Evolutionary conservation across 2,329 filamentous ascomycete genomes (phyloP).

Genomic region (Cladosporium sp.): DNA sequence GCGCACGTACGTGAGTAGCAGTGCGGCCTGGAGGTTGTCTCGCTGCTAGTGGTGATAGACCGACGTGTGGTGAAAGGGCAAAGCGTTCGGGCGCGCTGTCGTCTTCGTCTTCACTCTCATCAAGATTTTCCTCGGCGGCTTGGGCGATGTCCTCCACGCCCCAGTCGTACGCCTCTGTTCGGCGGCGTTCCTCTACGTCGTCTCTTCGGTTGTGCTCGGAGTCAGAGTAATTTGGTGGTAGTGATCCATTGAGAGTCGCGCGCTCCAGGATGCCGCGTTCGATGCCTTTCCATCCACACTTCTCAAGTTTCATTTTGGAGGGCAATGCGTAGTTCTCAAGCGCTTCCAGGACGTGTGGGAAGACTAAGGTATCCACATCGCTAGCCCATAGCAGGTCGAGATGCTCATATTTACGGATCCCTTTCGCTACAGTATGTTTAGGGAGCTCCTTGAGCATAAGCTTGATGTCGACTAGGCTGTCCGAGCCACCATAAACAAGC

Average conservation of each 20-base stretch:
- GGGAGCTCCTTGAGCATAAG: constrained; percentile 90
- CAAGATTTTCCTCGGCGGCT: constrained; percentile 29
- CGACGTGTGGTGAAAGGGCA: constrained; percentile 10
- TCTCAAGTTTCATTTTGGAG: constrained; percentile 27
- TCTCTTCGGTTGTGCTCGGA: constrained; percentile 25
- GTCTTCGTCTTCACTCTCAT: constrained; percentile 32
- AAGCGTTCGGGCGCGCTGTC: constrained; percentile 23
- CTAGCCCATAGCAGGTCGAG: constrained; percentile 93
- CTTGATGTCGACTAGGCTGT: constrained; percentile 90
- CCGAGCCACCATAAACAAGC: constrained; percentile 87
- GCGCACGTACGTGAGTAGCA: constrained; percentile 13
- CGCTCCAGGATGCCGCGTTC: constrained; percentile 25
- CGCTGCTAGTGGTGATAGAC: not conserved
- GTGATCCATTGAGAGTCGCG: constrained; percentile 24
- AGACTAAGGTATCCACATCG: constrained; percentile 81
- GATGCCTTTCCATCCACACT: constrained; percentile 17
- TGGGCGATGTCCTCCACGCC: constrained; percentile 25
- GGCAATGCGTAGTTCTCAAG: constrained; percentile 63
- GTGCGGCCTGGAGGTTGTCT: constrained; percentile 6
- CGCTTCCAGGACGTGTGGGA: constrained; percentile 87
- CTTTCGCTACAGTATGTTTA: constrained; percentile 76
- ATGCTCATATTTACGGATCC: constrained; percentile 92
- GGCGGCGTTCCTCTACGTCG: constrained; percentile 22
- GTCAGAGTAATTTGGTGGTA: constrained; percentile 34
- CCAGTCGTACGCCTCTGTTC: constrained; percentile 23